These are phyloP conservation scores for Coemansia sp. DNA, from an alignment of 192 early-diverging fungal species.

Conservation along the genomic window DNA sequence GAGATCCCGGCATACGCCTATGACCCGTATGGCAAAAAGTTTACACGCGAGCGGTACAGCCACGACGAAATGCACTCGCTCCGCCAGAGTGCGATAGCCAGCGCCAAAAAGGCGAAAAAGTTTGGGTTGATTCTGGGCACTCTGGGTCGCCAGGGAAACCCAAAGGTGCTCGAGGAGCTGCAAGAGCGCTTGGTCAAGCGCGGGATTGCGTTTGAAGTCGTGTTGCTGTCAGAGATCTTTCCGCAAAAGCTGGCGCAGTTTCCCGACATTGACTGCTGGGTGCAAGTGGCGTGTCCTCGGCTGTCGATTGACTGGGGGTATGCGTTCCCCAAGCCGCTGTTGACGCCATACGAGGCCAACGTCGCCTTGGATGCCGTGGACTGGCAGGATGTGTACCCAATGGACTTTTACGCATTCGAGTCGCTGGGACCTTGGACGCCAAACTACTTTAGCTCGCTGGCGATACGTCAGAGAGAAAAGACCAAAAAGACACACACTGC, in stretches of 20 bases:
- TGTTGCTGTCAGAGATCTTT: conserved; percentile 93
- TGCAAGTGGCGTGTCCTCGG: conserved; percentile 95
- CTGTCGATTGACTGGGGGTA: conserved; percentile 99
- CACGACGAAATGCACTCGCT: conserved; percentile 88
- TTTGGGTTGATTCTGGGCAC: conserved; percentile 94
- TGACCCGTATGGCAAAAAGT: conserved; percentile 90
- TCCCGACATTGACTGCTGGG: conserved; percentile 81
- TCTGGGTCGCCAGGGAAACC: conserved; percentile 92
- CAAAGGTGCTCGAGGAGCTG: conserved; percentile 84
- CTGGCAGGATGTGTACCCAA: conserved; percentile 89
- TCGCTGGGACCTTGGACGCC: conserved; percentile 91
- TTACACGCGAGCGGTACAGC: conserved; percentile 92
- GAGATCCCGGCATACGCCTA: conserved; percentile 85
- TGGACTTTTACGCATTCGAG: conserved; percentile 96
- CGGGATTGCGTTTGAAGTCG: conserved; percentile 62
- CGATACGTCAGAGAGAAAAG: conserved; percentile 28
- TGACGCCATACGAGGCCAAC: conserved; percentile 93
- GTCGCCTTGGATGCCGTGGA: conserved; percentile 76
- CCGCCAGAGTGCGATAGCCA: conserved; percentile 78
- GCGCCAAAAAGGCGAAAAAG: conserved; percentile 67
- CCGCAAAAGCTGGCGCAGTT: conserved; percentile 90
- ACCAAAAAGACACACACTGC: conserved; percentile 5
- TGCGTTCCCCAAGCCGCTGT: conserved; percentile 84
- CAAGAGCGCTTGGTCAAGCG: conserved; percentile 62
- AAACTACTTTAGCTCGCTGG: conserved; percentile 63